phyloP scores from a whole-genome alignment of 2,329 filamentous ascomycete genomes.

The Fusarium penzigii region DNA sequence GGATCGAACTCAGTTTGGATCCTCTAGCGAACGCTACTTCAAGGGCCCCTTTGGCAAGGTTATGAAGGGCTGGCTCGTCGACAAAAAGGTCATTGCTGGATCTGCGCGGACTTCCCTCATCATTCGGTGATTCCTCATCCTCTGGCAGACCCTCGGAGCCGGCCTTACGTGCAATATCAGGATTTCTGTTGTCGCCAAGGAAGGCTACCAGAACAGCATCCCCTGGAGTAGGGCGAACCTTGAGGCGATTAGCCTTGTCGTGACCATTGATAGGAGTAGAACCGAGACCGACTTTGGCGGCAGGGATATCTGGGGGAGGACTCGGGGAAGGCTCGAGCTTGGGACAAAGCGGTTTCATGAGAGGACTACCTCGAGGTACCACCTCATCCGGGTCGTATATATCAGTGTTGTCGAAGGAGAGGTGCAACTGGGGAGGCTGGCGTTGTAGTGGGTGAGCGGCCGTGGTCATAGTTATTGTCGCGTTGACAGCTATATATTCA shows the following conservation, averaged over 20 bases:
- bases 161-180: slow-evolving; percentile 63
- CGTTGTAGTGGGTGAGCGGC: slow-evolving; percentile 36
- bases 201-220: slow-evolving; percentile 68
- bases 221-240: slow-evolving; percentile 58
- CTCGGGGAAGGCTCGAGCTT: slow-evolving; percentile 35
- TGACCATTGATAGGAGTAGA: slow-evolving; percentile 37
- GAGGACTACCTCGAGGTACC: slow-evolving; percentile 42
- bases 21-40: slow-evolving; percentile 25
- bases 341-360: slow-evolving; percentile 37
- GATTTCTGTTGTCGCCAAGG: slow-evolving; percentile 63
- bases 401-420: slow-evolving; percentile 32
- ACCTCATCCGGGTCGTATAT: slow-evolving; percentile 48
- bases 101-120: slow-evolving; percentile 19
- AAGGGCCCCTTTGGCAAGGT: slow-evolving; percentile 36
- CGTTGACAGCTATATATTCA: slow-evolving; percentile 31
- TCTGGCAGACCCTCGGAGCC: slow-evolving; percentile 53
- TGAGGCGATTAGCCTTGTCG: slow-evolving; percentile 53
- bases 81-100: slow-evolving; percentile 16
- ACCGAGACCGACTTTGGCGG: slow-evolving; percentile 37
- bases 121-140: slow-evolving; percentile 35
- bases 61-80: slow-evolving; percentile 28
- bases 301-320: slow-evolving; percentile 39
- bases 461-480: slow-evolving; percentile 34
- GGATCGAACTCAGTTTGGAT: slow-evolving; percentile 14
- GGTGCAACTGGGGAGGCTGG: slow-evolving; percentile 29